Base-by-base conservation (phyloP, 768 basidiomycete genomes). In the Amanita exitialis region DNA sequence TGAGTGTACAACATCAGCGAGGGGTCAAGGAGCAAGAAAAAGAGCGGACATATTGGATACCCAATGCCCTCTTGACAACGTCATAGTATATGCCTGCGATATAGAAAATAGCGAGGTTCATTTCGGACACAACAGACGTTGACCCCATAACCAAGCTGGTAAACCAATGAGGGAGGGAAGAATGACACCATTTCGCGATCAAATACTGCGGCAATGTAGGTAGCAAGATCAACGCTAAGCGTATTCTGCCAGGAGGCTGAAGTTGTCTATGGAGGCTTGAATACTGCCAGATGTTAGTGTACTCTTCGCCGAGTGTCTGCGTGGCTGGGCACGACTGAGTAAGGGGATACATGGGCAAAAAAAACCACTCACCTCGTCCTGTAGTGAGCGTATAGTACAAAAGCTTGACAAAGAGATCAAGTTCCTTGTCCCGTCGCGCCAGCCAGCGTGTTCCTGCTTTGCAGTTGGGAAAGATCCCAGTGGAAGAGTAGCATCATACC, bases 281-380 rank as follows among this genome's bases (percentile, higher is more conserved):
- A 51, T 82, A 78, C 56, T 82, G 79, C 86, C 89, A 88, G 30
- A 86, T 82, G 58, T 86, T 84, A 1, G 88, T 90, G 58, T 93
- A 93, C 61, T 93, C 90, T 64, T 93, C 90, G n/a, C 90, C 90
- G 1, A 92, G 72, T 3, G 86, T 90, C 64, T 92, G 90, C 8
- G 74, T 76, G 13, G 82, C 90, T 92, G n/a, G n/a, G 23, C 53
- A 28, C 15, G 4, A 8, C n/a, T 10, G 25, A 28, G 25, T 15
- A 12, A 43, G 15, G n/a, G 9, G 4, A 18, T 44, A n/a, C 43
- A 7, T n/a, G 43, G n/a, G 18, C 15, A 30, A 7, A 18, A 7
- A 46, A 48, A 43, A 37, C 32, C 25, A 57, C 69, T 53, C 57
- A 89, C 90, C 86, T 67, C 79, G 72, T 49, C 86, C 86, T 44